A percentile compares a stretch with the other conserved stretches of the same genome.
These are phyloP conservation scores for Umbelopsis vinacea DNA, from an alignment of 192 early-diverging fungal species.

Conservation along the genomic window DNA sequence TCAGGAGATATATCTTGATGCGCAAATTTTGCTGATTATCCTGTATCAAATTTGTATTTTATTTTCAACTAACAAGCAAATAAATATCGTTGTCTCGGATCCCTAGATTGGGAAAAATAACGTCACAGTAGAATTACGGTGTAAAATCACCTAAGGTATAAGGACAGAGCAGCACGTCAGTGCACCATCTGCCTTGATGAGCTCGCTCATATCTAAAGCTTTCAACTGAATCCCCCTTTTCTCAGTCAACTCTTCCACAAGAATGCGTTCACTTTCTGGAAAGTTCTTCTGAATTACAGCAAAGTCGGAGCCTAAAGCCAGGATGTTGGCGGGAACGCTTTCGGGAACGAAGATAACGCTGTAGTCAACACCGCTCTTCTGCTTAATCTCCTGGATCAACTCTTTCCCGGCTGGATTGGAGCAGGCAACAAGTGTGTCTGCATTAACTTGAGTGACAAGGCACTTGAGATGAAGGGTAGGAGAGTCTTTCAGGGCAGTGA, in stretches of 20 bases:
- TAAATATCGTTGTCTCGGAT: not conserved
- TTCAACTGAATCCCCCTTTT: not conserved
- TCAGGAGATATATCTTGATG: not conserved
- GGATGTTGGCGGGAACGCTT: conserved; percentile 43
- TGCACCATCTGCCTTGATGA: conserved; percentile 48
- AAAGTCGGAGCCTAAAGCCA: conserved; percentile 30
- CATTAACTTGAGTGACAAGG: conserved; percentile 32
- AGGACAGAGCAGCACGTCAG: conserved; percentile 47
- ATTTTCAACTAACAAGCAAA: conserved; percentile 5
- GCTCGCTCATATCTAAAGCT: conserved; percentile 39
- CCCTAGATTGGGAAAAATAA: not conserved
- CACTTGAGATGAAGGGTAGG: conserved; percentile 46
- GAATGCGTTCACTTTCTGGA: conserved; percentile 29
- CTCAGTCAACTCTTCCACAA: conserved; percentile 22
- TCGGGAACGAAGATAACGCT: conserved; percentile 39
- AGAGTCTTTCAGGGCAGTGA: conserved; percentile 28
- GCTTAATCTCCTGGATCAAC: conserved; percentile 33
- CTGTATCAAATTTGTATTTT: conserved; percentile 11
- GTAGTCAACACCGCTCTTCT: conserved; percentile 10
- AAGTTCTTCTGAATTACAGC: conserved; percentile 42
- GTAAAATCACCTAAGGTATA: not conserved
- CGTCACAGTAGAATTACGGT: too few species aligned
- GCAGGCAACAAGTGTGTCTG: conserved; percentile 28
- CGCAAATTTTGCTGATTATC: conserved; percentile 3
- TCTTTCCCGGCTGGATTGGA: conserved; percentile 33